Percentiles rank a stretch among this genome's conserved stretches.
Evolutionary conservation across 805 yeast species (phyloP).

Genomic region (Priceomyces haplophilus): DNA sequence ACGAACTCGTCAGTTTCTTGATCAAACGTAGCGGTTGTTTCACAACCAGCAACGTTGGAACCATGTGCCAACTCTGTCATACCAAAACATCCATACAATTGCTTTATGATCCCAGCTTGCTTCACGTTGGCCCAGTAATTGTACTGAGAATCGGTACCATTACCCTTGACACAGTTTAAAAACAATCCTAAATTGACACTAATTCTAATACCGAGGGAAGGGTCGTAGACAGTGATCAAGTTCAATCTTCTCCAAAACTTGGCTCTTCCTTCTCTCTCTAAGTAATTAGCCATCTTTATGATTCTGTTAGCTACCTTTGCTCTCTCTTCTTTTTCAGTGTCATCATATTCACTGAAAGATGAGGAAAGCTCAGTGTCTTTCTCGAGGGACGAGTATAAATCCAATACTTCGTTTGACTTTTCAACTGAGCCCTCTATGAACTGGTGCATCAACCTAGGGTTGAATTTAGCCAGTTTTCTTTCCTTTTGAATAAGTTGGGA

Average conservation of each 20-base stretch:
- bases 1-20: slow-evolving; percentile 60
- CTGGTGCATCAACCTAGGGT: slow-evolving; percentile 31
- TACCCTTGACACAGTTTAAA: slow-evolving; percentile 38
- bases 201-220: slow-evolving; percentile 37
- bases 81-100: slow-evolving; percentile 76
- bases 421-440: slow-evolving; percentile 36
- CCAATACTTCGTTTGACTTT: slow-evolving; percentile 27
- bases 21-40: slow-evolving; percentile 87
- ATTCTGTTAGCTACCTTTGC: slow-evolving; percentile 33
- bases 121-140: slow-evolving; percentile 35
- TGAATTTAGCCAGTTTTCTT: slow-evolving; percentile 21
- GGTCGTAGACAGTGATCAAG: slow-evolving; percentile 36
- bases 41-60: slow-evolving; percentile 88
- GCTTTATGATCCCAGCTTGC: slow-evolving; percentile 33
- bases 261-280: slow-evolving; percentile 29
- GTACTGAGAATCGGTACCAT: slow-evolving; percentile 39
- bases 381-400: slow-evolving; percentile 33
- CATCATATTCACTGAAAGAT: slow-evolving; percentile 31
- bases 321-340: slow-evolving; percentile 27
- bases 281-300: slow-evolving; percentile 33
- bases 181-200: slow-evolving; percentile 39
- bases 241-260: slow-evolving; percentile 35
- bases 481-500: slow-evolving; percentile 24
- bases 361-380: slow-evolving; percentile 37
- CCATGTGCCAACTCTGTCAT: slow-evolving; percentile 96